Conservation (phyloP, 371 early-diverging fungal species). For the Dichotomocladium elegans region DNA sequence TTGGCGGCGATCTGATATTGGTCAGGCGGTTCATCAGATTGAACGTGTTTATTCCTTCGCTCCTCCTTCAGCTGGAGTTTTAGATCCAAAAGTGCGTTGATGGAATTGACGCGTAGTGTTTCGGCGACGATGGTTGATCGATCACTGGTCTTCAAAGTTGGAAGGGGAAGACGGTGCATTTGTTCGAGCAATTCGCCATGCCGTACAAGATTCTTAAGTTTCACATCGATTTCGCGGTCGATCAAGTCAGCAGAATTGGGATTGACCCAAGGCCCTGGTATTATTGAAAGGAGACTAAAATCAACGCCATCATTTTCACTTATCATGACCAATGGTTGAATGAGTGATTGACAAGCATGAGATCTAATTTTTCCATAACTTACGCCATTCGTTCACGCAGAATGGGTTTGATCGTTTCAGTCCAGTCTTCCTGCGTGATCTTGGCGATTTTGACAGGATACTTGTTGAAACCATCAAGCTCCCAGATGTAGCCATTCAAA, state of each 20-base stretch:
- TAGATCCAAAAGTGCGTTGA: not conserved
- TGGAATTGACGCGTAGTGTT: too few species aligned
- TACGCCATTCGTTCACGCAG: not conserved
- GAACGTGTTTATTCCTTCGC: too few species aligned
- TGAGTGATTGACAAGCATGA: not conserved
- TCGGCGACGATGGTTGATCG: not conserved
- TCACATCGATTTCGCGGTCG: not conserved
- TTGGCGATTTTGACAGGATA: constrained; percentile 14
- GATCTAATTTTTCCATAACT: not conserved
- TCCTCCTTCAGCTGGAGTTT: not conserved
- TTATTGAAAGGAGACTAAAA: not conserved
- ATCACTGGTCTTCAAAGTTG: not conserved
- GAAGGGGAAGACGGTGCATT: not conserved
- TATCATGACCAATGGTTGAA: not conserved
- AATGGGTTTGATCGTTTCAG: not conserved
- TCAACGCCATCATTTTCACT: not conserved
- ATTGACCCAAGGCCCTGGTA: constrained; percentile 1
- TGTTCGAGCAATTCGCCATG: not conserved
- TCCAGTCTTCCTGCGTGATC: not conserved
- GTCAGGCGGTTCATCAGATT: not conserved
- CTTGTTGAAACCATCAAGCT: constrained; percentile 35
- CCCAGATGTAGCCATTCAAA: constrained; percentile 30
- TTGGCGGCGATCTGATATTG: not conserved
- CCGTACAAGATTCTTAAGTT: not conserved
- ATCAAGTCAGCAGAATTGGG: not conserved